Base-by-base conservation (phyloP, 164 flowering plant species). In the Nelumbo lutea region DNA sequence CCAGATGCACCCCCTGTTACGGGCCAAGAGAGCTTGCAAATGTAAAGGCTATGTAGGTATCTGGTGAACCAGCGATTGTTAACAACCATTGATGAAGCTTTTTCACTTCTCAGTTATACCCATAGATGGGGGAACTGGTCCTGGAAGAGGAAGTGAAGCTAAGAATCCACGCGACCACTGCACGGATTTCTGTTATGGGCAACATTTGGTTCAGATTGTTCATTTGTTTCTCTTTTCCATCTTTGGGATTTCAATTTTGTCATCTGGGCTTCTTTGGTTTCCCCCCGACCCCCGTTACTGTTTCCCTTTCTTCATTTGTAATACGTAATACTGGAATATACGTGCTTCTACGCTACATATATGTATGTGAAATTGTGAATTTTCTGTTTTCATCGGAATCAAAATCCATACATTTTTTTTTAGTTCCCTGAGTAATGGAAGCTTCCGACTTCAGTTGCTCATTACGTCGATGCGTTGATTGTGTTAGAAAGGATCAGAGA, bases 221-320 rank as follows among this genome's bases (percentile, higher is more conserved):
- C 67, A 47, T 68, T 59, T 64, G 60, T 73, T 27, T 27, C 27
- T 71, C 64, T 60, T 75, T 27, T 9, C 2, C 47, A 44, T 62
- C 38, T 8, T 65, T 72, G 69, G 58, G 66, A 66, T 78, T 77
- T 72, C 77, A 78, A 72, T 81, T 76, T 81, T 78, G 80, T 72
- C 56, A 38, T 42, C 61, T 27, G 27, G 27, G 27, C 27, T 27
- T 27, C 27, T 27, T 27, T 27, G 27, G 27, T 27, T 27, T 27
- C 27, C 27, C 27, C 27, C 27, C 27, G 27, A 27, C 27, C 27
- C 27, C 27, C 27, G 27, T 27, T 27, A 27, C 27, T 27, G 27
- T 27, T 27, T 27, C 27, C 27, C 27, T 27, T 27, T 27, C 27
- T 27, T 27, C 27, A 27, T 27, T 27, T 27, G 27, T 27, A 27